Percentiles rank a stretch among this genome's conserved stretches.
Evolutionary conservation across 225 moss, liverwort and hornwort genomes (phyloP).

Genomic region (Polytrichum commune): DNA sequence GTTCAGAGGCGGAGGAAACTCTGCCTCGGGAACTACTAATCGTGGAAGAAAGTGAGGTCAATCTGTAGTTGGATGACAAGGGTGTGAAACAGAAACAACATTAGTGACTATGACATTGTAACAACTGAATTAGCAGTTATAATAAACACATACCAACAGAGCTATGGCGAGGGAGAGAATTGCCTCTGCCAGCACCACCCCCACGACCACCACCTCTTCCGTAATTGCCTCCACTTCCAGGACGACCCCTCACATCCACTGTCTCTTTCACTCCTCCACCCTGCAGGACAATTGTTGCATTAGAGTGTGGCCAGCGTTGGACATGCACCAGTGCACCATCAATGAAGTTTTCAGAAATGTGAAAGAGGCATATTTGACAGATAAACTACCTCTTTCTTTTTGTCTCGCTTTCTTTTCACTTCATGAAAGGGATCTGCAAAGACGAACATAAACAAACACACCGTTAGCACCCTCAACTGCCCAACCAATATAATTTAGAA

Average conservation of each 20-base stretch:
- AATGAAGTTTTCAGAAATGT: neutral
- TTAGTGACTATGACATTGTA: no score
- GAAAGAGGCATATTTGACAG: neutral
- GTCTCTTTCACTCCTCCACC: constrained; percentile 56
- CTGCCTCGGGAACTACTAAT: no score
- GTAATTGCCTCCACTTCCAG: constrained; percentile 55
- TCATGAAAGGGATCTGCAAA: constrained; percentile 74
- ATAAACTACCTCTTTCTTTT: constrained; percentile 46
- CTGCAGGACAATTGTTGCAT: constrained; percentile 16
- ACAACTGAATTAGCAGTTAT: no score
- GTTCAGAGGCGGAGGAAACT: no score
- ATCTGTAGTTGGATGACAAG: no score
- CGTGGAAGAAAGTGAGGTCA: no score
- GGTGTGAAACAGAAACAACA: no score
- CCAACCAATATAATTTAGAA: neutral
- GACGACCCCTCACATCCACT: constrained; percentile 55
- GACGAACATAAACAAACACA: neutral
- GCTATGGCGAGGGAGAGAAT: constrained; percentile 50
- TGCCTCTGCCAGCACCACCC: constrained; percentile 82
- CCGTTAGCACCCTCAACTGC: neutral
- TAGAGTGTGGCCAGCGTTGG: no score
- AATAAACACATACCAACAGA: constrained; percentile 38
- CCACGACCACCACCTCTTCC: constrained; percentile 61
- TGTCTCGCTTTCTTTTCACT: constrained; percentile 76
- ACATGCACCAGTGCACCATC: no score